Percentiles rank a stretch among this genome's conserved stretches.
Evolutionary conservation across 2,329 filamentous ascomycete species (phyloP).

Genomic region (Grosmannia huntii): DNA sequence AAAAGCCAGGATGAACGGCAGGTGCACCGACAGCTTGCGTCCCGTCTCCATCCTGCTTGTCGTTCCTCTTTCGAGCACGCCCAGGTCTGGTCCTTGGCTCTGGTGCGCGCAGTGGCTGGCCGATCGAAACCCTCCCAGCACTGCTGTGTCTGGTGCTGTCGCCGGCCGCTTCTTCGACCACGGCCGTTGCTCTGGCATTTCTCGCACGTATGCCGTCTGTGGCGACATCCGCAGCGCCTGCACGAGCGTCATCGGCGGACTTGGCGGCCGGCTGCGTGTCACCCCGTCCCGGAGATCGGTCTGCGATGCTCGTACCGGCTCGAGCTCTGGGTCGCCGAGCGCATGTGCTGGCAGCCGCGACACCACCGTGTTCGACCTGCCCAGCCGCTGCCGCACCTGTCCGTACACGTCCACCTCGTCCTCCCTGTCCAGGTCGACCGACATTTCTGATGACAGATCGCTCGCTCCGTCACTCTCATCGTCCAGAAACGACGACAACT

Average conservation of each 20-base stretch:
- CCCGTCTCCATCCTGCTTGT: constrained; percentile 15
- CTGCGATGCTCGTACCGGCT: constrained; percentile 13
- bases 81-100: background rate
- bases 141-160: background rate
- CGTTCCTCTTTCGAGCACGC: constrained; percentile 1
- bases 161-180: background rate
- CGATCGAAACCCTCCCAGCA: background rate
- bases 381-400: constrained; percentile 13
- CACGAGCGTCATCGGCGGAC: constrained; percentile 33
- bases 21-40: constrained; percentile 40
- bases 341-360: constrained; percentile 24
- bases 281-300: background rate
- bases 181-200: constrained; percentile 16
- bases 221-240: constrained; percentile 34
- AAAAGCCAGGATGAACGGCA: constrained; percentile 72
- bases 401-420: constrained; percentile 16
- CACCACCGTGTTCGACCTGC: constrained; percentile 18
- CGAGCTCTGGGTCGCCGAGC: constrained; percentile 16
- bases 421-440: constrained; percentile 34
- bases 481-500: constrained; percentile 32
- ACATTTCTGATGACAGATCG: constrained; percentile 52
- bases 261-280: constrained; percentile 20
- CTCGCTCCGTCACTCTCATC: constrained; percentile 35
- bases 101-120: background rate
- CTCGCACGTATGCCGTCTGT: constrained; percentile 20